phyloP scores from a whole-genome alignment of 78 protist genomes.

The slime mould (Dictyostelium discoideum) region dicty_2.7 NC_007090.3:4331001-4331500 shows the following conservation, averaged over 20 bases:
- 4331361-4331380: slow-evolving; percentile 79
- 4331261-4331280: slow-evolving; percentile 61
- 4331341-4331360: slow-evolving; percentile 52
- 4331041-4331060: slow-evolving; percentile 64
- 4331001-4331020: slow-evolving; percentile 66
- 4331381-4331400: slow-evolving; percentile 82
- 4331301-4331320: slow-evolving; percentile 49
- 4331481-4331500: slow-evolving; percentile 78
- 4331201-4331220: background rate
- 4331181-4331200: background rate
- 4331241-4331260: slow-evolving; percentile 68
- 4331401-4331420: slow-evolving; percentile 83
- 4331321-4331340: slow-evolving; percentile 57
- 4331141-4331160: background rate
- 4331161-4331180: background rate
- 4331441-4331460: slow-evolving; percentile 74
- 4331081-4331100: slow-evolving; percentile 58
- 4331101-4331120: slow-evolving; percentile 20
- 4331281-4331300: slow-evolving; percentile 54
- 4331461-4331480: slow-evolving; percentile 73
- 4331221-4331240: slow-evolving; percentile 52
- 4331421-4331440: slow-evolving; percentile 84
- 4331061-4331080: slow-evolving; percentile 60
- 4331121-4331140: slow-evolving; percentile 66
- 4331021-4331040: slow-evolving; percentile 74